A percentile compares a stretch with the other conserved stretches of the same genome.
These are phyloP conservation scores for Camellia oleifera DNA, from an alignment of 179 eudicot genomes.

Conservation along the genomic window DNA sequence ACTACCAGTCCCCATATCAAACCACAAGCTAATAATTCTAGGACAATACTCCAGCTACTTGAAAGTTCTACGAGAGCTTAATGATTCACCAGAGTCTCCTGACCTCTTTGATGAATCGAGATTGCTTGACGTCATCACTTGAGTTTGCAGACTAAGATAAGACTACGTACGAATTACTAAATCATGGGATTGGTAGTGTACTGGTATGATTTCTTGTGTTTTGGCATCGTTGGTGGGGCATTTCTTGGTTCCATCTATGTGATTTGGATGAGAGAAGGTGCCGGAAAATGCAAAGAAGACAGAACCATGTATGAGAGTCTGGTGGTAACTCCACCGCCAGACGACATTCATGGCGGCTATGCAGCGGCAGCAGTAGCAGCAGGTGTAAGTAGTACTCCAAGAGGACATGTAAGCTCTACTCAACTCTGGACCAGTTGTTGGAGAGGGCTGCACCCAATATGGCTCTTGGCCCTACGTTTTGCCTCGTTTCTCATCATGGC, in stretches of 20 bases:
- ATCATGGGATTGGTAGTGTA: constrained; percentile 28
- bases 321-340: not conserved
- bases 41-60: not conserved
- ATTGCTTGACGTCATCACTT: no score
- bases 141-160: no score
- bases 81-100: not conserved
- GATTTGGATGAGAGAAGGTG: constrained; percentile 38
- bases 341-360: not conserved
- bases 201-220: constrained; percentile 52
- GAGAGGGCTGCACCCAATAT: constrained; percentile 49
- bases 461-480: constrained; percentile 33
- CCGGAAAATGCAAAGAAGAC: constrained; percentile 13
- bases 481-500: constrained; percentile 28
- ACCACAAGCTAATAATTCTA: not conserved
- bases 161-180: no score
- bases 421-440: constrained; percentile 53
- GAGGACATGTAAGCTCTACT: constrained; percentile 28
- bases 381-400: constrained; percentile 10
- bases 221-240: constrained; percentile 39
- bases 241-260: constrained; percentile 35
- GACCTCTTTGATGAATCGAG: no score
- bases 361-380: not conserved
- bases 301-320: constrained; percentile 29
- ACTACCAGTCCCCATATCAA: constrained; percentile 7
- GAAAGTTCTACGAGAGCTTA: not conserved